Conservation (phyloP, 2,329 filamentous ascomycete genomes). For the Fusarium sp. region DNA sequence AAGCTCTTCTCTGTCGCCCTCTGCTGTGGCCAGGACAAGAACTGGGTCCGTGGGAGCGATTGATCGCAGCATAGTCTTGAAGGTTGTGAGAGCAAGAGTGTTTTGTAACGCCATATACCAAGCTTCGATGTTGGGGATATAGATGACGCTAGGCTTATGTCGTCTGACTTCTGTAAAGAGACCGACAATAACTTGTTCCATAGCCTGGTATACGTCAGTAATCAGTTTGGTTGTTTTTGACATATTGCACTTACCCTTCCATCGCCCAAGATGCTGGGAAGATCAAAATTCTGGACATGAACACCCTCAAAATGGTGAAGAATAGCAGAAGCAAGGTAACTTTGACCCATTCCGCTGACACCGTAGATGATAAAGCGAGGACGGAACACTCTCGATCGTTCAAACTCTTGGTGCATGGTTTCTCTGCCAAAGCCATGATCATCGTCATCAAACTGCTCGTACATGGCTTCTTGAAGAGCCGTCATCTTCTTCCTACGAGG, state of each 20-base stretch:
- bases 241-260: conserved; percentile 71
- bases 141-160: conserved; percentile 96
- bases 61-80: conserved; percentile 84
- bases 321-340: conserved; percentile 87
- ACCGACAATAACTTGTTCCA: conserved; percentile 90
- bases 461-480: conserved; percentile 94
- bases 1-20: conserved; percentile 75
- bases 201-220: conserved; percentile 64
- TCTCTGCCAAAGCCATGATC: conserved; percentile 90
- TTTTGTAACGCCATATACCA: conserved; percentile 80
- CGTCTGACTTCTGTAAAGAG: conserved; percentile 93
- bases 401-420: conserved; percentile 82
- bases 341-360: conserved; percentile 91
- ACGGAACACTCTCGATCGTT: conserved; percentile 88
- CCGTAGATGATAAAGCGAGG: conserved; percentile 89
- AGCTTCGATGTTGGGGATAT: conserved; percentile 88
- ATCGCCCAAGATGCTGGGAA: conserved; percentile 89
- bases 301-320: conserved; percentile 93
- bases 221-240: background rate
- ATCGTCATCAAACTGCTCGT: conserved; percentile 84
- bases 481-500: conserved; percentile 90
- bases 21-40: conserved; percentile 87
- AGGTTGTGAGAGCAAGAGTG: conserved; percentile 83
- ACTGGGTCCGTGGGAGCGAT: conserved; percentile 93
- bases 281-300: conserved; percentile 94